Percentiles rank a stretch among this genome's conserved stretches.
phyloP scores from a whole-genome alignment of 1,139 yeast species.

The Sugiyamaella japonica region DNA sequence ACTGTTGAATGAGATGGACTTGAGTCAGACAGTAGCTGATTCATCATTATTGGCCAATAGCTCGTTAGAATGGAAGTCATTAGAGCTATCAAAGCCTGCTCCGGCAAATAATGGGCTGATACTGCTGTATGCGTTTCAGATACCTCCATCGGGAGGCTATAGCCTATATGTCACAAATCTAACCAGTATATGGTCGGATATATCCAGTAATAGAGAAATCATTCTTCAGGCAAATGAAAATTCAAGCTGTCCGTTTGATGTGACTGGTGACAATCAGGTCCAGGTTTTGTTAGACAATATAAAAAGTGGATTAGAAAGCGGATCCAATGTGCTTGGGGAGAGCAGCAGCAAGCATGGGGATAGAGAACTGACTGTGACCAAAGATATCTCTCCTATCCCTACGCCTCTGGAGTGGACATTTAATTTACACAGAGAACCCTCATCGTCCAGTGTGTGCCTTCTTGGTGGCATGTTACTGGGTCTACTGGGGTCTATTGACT shows the following conservation, averaged over 20 bases:
- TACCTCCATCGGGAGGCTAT: conserved; percentile 9
- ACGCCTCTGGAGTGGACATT: conserved; percentile 24
- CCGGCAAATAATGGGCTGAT: neutral
- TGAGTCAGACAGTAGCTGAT: neutral
- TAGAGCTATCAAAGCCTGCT: neutral
- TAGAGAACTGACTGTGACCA: conserved; percentile 8
- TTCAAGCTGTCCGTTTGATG: conserved; percentile 11
- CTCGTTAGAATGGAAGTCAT: conserved; percentile 6
- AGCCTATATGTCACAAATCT: conserved; percentile 14
- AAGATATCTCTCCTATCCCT: conserved; percentile 18
- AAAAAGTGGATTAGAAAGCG: neutral
- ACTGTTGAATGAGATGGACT: no score
- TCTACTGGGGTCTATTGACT: conserved; percentile 13
- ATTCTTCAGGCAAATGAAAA: neutral
- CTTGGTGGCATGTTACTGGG: conserved; percentile 17
- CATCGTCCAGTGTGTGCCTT: neutral
- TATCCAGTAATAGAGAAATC: conserved; percentile 3
- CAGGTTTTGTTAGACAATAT: conserved; percentile 2
- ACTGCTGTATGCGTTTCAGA: conserved; percentile 4
- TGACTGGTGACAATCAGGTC: neutral
- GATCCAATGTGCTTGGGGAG: conserved; percentile 2
- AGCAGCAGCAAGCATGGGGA: neutral
- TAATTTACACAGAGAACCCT: conserved; percentile 5
- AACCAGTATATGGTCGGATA: conserved; percentile 9
- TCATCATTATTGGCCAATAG: neutral